Conservation (phyloP, 192 early-diverging fungal species). For the Chytriomyces hyalinus region DNA sequence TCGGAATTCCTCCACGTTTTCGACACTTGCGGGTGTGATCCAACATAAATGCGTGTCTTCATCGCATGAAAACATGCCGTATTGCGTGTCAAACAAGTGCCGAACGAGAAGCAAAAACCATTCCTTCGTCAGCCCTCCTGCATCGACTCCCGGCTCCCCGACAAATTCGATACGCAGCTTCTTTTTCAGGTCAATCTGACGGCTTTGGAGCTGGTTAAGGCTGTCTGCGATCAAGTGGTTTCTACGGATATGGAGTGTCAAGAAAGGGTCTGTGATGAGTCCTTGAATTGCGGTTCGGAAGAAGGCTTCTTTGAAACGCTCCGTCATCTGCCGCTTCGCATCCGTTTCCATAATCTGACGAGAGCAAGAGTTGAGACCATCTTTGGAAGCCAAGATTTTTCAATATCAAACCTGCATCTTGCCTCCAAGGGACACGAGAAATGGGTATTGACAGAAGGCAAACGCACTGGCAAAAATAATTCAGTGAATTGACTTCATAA, state of each 20-base stretch:
- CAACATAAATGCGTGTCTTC: slow-evolving; percentile 84
- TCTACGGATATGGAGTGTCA: slow-evolving; percentile 54
- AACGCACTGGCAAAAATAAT: slow-evolving; percentile 36
- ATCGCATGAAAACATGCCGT: slow-evolving; percentile 81
- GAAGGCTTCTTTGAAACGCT: slow-evolving; percentile 56
- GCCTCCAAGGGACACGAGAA: slow-evolving; percentile 57
- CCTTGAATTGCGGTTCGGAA: slow-evolving; percentile 50
- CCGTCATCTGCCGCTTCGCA: slow-evolving; percentile 48
- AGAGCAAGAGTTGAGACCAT: background rate
- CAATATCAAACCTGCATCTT: slow-evolving; percentile 54
- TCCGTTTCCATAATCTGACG: slow-evolving; percentile 55
- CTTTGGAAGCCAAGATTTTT: background rate
- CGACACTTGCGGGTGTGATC: slow-evolving; percentile 67
- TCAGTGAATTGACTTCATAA: background rate
- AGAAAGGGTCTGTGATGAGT: slow-evolving; percentile 56
- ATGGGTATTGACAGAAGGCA: slow-evolving; percentile 65
- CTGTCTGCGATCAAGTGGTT: slow-evolving; percentile 55
- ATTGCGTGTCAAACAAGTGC: slow-evolving; percentile 85
- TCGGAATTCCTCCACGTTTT: slow-evolving; percentile 76
- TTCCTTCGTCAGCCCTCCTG: slow-evolving; percentile 94
- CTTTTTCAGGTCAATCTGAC: slow-evolving; percentile 60
- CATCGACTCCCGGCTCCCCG: slow-evolving; percentile 77
- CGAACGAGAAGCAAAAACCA: slow-evolving; percentile 90
- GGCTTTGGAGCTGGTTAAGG: slow-evolving; percentile 55
- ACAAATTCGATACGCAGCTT: slow-evolving; percentile 57